Percentiles rank a stretch among this genome's conserved stretches.
Evolutionary conservation across 352 stramenopile species (phyloP).

Genomic region (Phytophthora foliorum): DNA sequence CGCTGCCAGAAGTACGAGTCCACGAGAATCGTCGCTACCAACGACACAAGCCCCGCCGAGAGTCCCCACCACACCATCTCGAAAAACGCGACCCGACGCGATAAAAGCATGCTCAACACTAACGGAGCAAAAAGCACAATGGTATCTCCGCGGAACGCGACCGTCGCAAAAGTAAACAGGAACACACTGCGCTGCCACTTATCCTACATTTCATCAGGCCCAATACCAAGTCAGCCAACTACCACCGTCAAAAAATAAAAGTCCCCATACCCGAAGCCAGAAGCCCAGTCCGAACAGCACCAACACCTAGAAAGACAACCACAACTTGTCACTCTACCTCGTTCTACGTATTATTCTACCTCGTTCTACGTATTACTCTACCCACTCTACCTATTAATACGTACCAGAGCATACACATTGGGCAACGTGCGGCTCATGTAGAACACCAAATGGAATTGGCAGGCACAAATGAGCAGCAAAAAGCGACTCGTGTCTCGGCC

Average conservation of each 20-base stretch:
- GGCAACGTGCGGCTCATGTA: conserved; percentile 97
- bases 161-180: conserved; percentile 93
- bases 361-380: conserved; percentile 5
- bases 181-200: conserved; percentile 65
- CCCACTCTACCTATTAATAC: conserved; percentile 30
- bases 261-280: conserved; percentile 57
- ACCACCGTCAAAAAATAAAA: background rate
- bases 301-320: conserved; percentile 44
- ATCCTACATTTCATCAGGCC: conserved; percentile 26
- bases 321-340: conserved; percentile 3
- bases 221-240: background rate
- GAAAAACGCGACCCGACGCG: conserved; percentile 71
- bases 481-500: conserved; percentile 70
- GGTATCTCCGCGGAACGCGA: conserved; percentile 98
- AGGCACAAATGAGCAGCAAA: conserved; percentile 89
- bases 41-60: conserved; percentile 63
- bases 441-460: conserved; percentile 98
- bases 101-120: conserved; percentile 92
- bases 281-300: conserved; percentile 72
- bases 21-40: conserved; percentile 90
- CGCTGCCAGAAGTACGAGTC: conserved; percentile 96
- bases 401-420: conserved; percentile 97
- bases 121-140: conserved; percentile 96
- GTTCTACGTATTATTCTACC: conserved; percentile 30
- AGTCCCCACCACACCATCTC: conserved; percentile 88